These are phyloP conservation scores for Verticillium isaacii DNA, from an alignment of 2,329 filamentous ascomycete genomes.

Conservation along the genomic window DNA sequence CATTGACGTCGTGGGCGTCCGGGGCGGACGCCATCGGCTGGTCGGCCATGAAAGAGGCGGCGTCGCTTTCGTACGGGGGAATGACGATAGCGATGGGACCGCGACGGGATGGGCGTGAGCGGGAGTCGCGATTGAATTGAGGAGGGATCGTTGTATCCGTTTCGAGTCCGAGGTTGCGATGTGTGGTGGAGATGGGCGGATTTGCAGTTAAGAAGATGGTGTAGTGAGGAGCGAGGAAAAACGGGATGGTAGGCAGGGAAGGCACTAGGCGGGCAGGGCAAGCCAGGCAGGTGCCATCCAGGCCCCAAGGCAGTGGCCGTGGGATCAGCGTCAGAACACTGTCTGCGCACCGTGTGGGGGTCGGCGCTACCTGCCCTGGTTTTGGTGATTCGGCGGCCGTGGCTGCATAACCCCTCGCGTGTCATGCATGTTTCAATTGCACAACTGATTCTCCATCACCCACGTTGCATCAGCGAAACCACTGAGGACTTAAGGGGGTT, in stretches of 20 bases:
- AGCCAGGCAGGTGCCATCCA: no score
- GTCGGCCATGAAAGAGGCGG: constrained; percentile 8
- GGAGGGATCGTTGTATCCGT: constrained; percentile 14
- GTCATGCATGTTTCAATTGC: neutral
- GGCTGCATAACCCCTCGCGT: neutral
- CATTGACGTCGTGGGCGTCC: constrained; percentile 7
- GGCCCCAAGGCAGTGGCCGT: no score
- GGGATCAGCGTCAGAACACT: neutral
- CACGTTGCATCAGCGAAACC: neutral
- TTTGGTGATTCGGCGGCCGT: neutral
- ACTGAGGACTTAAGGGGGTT: neutral
- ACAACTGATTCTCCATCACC: neutral
- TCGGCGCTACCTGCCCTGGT: neutral
- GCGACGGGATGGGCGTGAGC: neutral
- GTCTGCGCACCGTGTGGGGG: neutral
- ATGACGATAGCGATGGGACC: neutral
- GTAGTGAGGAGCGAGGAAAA: constrained; percentile 5
- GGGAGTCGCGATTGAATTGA: constrained; percentile 11
- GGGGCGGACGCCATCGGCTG: constrained; percentile 5
- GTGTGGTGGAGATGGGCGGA: constrained; percentile 7
- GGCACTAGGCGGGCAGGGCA: no score
- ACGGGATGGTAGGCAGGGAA: neutral
- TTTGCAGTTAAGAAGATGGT: constrained; percentile 10
- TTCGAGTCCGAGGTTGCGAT: constrained; percentile 4
- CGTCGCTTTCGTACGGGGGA: neutral